Conservation (phyloP, 139 green algal species). For the Coelastrella sp. region DNA sequence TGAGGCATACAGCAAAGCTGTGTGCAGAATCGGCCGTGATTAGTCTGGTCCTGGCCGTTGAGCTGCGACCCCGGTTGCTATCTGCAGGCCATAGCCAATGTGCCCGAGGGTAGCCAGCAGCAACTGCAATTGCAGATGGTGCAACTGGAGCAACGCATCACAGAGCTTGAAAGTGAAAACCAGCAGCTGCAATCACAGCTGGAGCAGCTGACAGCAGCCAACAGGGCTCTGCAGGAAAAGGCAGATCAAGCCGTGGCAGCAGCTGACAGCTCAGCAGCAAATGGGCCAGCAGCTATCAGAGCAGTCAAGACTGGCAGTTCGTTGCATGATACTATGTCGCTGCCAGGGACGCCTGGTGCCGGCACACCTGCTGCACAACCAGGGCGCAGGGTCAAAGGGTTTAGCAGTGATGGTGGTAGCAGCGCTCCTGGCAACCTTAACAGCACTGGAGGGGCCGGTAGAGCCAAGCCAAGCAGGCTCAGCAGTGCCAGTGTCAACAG, state of each 20-base stretch:
- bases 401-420: neutral
- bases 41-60: neutral
- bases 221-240: neutral
- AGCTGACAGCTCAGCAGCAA: neutral
- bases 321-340: neutral
- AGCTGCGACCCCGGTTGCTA: too few relatives aligned
- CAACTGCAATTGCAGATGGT: slow-evolving; percentile 29
- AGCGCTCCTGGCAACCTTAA: neutral
- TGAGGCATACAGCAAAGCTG: neutral
- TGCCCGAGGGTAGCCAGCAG: slow-evolving; percentile 25
- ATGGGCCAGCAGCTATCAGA: neutral
- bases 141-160: slow-evolving; percentile 33
- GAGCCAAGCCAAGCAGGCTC: neutral
- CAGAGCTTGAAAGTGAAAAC: slow-evolving; percentile 17
- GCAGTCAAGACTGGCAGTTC: neutral
- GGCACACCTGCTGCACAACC: neutral
- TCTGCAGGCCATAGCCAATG: neutral
- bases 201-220: slow-evolving; percentile 10
- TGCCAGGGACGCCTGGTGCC: slow-evolving; percentile 12
- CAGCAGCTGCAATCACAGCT: slow-evolving; percentile 41
- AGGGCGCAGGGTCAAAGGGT: neutral
- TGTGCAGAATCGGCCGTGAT: neutral
- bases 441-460: neutral
- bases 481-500: neutral
- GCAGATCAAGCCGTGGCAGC: neutral